Evolutionary conservation across 2,329 filamentous ascomycete genomes (phyloP).

Genomic region (Colletotrichum spinosum): DNA sequence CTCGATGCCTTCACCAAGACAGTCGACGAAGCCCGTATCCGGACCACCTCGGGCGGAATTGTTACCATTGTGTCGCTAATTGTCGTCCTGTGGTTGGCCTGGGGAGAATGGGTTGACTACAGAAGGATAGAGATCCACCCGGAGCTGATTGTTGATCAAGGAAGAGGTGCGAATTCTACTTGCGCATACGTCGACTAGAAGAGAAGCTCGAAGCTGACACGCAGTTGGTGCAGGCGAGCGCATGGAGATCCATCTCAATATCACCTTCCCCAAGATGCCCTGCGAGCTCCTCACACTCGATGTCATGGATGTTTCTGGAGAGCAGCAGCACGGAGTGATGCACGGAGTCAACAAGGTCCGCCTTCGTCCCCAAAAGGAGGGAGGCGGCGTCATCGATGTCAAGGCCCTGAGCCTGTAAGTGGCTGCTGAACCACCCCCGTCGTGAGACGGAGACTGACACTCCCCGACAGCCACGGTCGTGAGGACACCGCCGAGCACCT

Average conservation of each 20-base stretch:
- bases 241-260: conserved; percentile 99
- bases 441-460: conserved; percentile 23
- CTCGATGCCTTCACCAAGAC: conserved; percentile 99
- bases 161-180: conserved; percentile 73
- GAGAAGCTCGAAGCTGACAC: conserved; percentile 39
- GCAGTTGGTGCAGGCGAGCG: conserved; percentile 76
- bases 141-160: conserved; percentile 96
- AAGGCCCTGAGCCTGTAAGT: conserved; percentile 76
- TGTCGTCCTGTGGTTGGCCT: conserved; percentile 87
- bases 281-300: conserved; percentile 97
- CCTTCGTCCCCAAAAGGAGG: conserved; percentile 77
- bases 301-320: conserved; percentile 98
- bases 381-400: conserved; percentile 79
- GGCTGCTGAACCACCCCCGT: neutral
- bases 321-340: conserved; percentile 93
- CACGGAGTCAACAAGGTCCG: conserved; percentile 94
- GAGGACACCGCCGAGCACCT: conserved; percentile 81
- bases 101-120: conserved; percentile 98
- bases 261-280: conserved; percentile 92
- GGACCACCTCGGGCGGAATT: conserved; percentile 94
- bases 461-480: conserved; percentile 67
- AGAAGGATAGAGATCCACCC: conserved; percentile 86
- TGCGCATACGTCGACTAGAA: neutral
- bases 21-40: conserved; percentile 95
- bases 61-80: conserved; percentile 93